Conservation (phyloP, 331 rosid species). For the Acacia concinna region DNA sequence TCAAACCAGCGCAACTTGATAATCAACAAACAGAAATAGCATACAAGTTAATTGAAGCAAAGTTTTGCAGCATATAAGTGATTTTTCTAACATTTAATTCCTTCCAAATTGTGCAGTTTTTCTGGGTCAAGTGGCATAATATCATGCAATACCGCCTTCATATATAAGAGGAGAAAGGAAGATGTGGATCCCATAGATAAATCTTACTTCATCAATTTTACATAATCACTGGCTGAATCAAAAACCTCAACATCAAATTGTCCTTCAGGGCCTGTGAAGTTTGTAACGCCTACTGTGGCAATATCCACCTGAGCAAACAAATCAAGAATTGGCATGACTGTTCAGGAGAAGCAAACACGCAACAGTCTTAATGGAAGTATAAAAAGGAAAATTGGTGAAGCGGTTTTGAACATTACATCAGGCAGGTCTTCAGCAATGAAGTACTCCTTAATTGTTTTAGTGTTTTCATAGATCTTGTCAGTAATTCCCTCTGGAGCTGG, state of each 20-base stretch:
- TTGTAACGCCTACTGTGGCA: conserved; percentile 56
- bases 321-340: conserved; percentile 23
- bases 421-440: conserved; percentile 79
- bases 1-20: conserved; percentile 4
- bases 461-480: conserved; percentile 78
- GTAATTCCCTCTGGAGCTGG: conserved; percentile 99
- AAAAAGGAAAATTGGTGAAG: conserved; percentile 18
- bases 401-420: conserved; percentile 53
- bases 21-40: conserved; percentile 1
- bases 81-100: conserved; percentile 18
- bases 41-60: conserved; percentile 1
- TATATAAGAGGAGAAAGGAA: conserved; percentile 15
- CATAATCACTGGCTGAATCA: conserved; percentile 88
- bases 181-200: conserved; percentile 21
- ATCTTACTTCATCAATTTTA: conserved; percentile 86
- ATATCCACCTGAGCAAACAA: conserved; percentile 73
- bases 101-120: conserved; percentile 27
- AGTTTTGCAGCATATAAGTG: conserved; percentile 8
- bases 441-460: conserved; percentile 84
- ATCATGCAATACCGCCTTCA: conserved; percentile 11
- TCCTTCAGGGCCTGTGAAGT: conserved; percentile 87
- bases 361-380: conserved; percentile 3
- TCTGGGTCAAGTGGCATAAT: conserved; percentile 29
- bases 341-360: conserved; percentile 20
- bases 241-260: conserved; percentile 95